Evolutionary conservation across 306 rosid genomes (phyloP), one percentile per base, ranked within the genome.

Genomic region (Styphnolobium japonicum): DNA sequence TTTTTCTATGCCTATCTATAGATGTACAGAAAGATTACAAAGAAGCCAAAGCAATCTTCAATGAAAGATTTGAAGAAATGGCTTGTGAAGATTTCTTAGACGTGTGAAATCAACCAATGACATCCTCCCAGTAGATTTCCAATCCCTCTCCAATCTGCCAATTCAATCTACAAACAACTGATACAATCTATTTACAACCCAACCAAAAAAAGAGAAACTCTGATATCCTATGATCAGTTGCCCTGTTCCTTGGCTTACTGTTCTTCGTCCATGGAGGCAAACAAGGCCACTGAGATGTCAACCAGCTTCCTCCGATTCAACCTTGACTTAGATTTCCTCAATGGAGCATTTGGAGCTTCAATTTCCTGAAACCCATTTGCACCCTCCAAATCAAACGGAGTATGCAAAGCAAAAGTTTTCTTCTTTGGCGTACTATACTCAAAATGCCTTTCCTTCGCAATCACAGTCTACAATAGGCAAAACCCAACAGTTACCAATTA

Each of bases 381-480:
- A 18, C 82, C 80, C 23, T 79, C 86, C 23, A 81, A 36, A 40
- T 79, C 84, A 49, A 81, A 31, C 14, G 81, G 40, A 48, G 23
- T 60, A 10, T 79, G 85, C 52, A 89, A 85, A 22, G 77, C 71
- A 0, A 37, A 76, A 23, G 60, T 63, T 4, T 42, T 64, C 89
- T 90, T 91, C 18, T 76, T 79, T 21, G 98, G 98, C 0, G 98
- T 94, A 31, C 81, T 85, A 6, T 80, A 90, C 10, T 86, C 84
- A 70, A 94, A 94, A 85, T 94, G 90, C n/a, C 18, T 67, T 23
- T 84, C 71, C 76, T 89, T 85, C 2, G 91, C 98, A 39, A 74
- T 67, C 25, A 83, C 8, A 83, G 89, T 78, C 96, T 92, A 87
- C 81, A 89, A 75, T 58, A 36, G 8, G 0, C 14, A 39, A 15